A percentile compares a stretch with the other conserved stretches of the same genome.
phyloP scores from a whole-genome alignment of 2,329 filamentous ascomycete species.

The Chaetothyriales sp. region DNA sequence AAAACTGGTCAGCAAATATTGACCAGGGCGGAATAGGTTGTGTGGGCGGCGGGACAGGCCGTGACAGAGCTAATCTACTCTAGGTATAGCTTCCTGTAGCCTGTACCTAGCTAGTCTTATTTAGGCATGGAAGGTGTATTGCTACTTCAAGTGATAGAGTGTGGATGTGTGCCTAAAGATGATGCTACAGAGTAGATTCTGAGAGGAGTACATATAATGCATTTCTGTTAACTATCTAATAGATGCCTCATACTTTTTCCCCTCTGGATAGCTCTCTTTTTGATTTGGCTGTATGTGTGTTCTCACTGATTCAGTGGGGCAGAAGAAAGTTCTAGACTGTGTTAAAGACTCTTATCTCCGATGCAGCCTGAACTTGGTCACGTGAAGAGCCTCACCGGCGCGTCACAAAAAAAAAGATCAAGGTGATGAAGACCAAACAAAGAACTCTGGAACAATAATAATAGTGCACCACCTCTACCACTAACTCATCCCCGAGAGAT shows the following conservation, averaged over 20 bases:
- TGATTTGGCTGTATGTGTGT: no score
- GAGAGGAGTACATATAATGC: no score
- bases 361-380: not conserved
- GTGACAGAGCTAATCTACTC: not conserved
- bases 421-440: not conserved
- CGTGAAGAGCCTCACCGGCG: not conserved
- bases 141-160: not conserved
- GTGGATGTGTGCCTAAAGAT: no score
- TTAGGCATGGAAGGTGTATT: not conserved
- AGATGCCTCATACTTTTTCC: no score
- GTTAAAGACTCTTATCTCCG: not conserved
- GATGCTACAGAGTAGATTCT: no score
- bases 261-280: no score
- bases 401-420: not conserved
- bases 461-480: not conserved
- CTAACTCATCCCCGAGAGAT: not conserved
- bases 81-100: not conserved
- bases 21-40: not conserved
- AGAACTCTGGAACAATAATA: not conserved
- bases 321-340: no score
- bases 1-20: not conserved
- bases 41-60: not conserved
- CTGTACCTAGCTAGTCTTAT: not conserved
- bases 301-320: no score
- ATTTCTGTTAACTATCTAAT: no score